Evolutionary conservation across 148 eudicot genomes (phyloP).

Genomic region (Amaranthus hypochondriacus): DNA sequence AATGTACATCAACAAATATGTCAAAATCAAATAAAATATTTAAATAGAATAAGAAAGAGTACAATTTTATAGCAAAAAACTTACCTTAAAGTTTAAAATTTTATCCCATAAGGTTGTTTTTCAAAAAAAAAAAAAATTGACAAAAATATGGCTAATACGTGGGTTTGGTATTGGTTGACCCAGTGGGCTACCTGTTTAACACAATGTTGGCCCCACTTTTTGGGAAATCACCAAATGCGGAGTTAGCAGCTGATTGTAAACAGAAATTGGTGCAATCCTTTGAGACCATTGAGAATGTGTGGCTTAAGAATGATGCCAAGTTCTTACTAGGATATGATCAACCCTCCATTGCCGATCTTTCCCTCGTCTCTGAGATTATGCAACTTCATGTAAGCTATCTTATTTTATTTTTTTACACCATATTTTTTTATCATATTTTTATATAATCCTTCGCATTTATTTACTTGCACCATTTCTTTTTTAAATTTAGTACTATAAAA

Average conservation of each 20-base stretch:
- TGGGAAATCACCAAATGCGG: constrained; percentile 39
- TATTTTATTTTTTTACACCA: background rate
- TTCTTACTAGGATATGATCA: constrained; percentile 63
- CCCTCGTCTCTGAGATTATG: constrained; percentile 76
- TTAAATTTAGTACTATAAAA: too few relatives aligned
- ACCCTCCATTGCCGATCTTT: constrained; percentile 82
- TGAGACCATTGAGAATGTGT: constrained; percentile 49
- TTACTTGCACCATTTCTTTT: too few relatives aligned
- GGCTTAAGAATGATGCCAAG: constrained; percentile 52
- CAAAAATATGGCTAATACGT: too few relatives aligned
- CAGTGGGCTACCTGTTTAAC: constrained; percentile 48
- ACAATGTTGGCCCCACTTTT: constrained; percentile 38
- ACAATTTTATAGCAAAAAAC: too few relatives aligned
- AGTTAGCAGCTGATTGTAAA: constrained; percentile 56
- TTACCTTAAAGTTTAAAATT: too few relatives aligned
- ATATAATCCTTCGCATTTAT: too few relatives aligned
- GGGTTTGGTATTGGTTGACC: background rate
- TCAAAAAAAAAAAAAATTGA: too few relatives aligned
- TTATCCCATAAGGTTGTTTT: too few relatives aligned
- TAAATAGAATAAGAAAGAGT: too few relatives aligned
- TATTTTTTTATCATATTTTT: background rate
- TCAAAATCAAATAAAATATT: too few relatives aligned
- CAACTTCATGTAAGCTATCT: constrained; percentile 45
- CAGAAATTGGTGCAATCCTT: constrained; percentile 43
- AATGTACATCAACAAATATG: too few relatives aligned